Evolutionary conservation across 306 rosid species (phyloP), one percentile per base, ranked within the genome.

Genomic region (Benincasa hispida): DNA sequence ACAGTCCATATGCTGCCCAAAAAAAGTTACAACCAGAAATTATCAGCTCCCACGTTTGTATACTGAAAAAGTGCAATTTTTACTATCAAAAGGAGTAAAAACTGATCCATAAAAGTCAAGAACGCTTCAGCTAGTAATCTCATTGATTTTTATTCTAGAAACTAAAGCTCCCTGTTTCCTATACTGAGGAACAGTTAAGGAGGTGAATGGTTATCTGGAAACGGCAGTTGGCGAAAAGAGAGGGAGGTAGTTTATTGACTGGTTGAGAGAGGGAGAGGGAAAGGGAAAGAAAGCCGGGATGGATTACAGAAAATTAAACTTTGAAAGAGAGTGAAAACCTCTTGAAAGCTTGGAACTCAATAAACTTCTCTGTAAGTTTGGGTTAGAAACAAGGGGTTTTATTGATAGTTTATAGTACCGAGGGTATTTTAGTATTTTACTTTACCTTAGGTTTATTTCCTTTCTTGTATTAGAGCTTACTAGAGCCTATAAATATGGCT

Each of bases 1-100:
- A 92, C 93, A 30, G 99, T 94, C 99, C 99, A 94, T 79, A 89
- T 83, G 87, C 99, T 94, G 97, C 94, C 39, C 13, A 85, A 82
- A 81, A 79, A 74, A 70, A 54, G 70, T 67, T 74, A 47, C 51
- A 32, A 54, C 62, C 37, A 37, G 34, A 54, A 74, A 30, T 30
- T 22, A 74, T 72, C 42, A 72, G 42, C 59, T 45, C 27, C 41
- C 30, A 39, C 53, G 39, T 32, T 35, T 18, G 21, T 21, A 18
- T 66, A 39, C 53, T 21, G 18, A 39, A 12, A 41, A 68, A 27
- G 39, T 45, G 57, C 37, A 8, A 5, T 21, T 5, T 69, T 42
- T 70, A 70, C 8, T 3, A 47, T 25, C 21, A 25, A 14, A 27
- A 27, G 75, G 24, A 47, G 15, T 15, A 70, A 45, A 70, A 48